Conservation (phyloP, 108 stramenopile genomes). For the Cyclostephanos tholiformis region DNA sequence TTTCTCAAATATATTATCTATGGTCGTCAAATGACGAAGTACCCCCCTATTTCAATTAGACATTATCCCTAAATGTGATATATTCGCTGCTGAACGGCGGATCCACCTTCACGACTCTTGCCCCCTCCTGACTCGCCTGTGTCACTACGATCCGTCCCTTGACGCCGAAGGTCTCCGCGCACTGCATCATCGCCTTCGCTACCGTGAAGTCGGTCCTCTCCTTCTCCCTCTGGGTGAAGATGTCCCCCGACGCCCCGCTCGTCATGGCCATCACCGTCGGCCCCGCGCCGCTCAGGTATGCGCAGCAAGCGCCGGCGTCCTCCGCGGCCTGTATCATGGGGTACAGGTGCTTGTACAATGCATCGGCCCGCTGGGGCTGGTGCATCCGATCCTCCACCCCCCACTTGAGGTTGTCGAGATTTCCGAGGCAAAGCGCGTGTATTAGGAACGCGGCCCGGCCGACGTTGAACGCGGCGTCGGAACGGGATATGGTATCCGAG, state of each 20-base stretch:
- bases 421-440: conserved; percentile 86
- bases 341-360: conserved; percentile 90
- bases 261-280: conserved; percentile 98
- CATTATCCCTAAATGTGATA: conserved; percentile 86
- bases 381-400: conserved; percentile 95
- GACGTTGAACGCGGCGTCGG: conserved; percentile 96
- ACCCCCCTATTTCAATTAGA: conserved; percentile 41
- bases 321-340: conserved; percentile 96
- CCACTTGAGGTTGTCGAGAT: conserved; percentile 91
- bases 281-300: conserved; percentile 94
- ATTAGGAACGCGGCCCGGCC: conserved; percentile 95
- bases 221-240: conserved; percentile 95
- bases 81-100: conserved; percentile 85
- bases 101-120: conserved; percentile 80
- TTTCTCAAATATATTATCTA: too few species aligned
- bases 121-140: conserved; percentile 78
- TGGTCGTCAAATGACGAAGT: too few species aligned
- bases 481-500: conserved; percentile 67
- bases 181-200: conserved; percentile 93
- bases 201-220: conserved; percentile 93
- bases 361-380: conserved; percentile 95
- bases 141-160: conserved; percentile 84
- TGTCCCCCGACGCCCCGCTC: conserved; percentile 95
- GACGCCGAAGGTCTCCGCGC: conserved; percentile 78
- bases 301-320: conserved; percentile 92